phyloP scores from a whole-genome alignment of 169 alveolate genomes.

The Plasmodium yoelii region DNA sequence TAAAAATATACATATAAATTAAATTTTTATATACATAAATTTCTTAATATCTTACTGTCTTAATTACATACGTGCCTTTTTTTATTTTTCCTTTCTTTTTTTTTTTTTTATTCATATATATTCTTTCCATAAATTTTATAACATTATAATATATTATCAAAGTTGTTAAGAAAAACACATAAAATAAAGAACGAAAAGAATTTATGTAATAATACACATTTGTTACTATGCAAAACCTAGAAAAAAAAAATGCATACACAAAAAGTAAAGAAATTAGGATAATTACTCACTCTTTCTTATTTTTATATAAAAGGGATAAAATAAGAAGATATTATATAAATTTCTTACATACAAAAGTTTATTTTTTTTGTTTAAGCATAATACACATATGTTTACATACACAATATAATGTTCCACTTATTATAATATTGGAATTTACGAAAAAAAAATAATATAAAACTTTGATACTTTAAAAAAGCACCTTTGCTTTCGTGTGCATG shows the following conservation, averaged over 20 bases:
- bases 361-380: not conserved
- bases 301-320: not conserved
- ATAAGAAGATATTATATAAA: conserved; percentile 4
- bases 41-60: conserved; percentile 45
- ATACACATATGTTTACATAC: not conserved
- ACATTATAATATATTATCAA: not conserved
- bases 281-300: not conserved
- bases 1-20: not conserved
- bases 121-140: conserved; percentile 2
- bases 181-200: conserved; percentile 3
- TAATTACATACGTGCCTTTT: conserved; percentile 7
- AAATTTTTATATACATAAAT: conserved; percentile 20
- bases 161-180: not conserved
- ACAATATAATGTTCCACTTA: not conserved
- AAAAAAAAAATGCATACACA: conserved; percentile 1
- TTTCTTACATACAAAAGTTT: conserved; percentile 9
- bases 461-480: conserved; percentile 15
- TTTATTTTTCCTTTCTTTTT: conserved; percentile 17
- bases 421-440: no score
- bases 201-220: conserved; percentile 17
- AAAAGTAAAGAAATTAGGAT: conserved; percentile 1
- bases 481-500: conserved; percentile 54
- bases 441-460: conserved; percentile 10
- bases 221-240: conserved; percentile 17
- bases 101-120: conserved; percentile 14